Evolutionary conservation across 2,329 filamentous ascomycete genomes (phyloP).

Genomic region (Cladosporium velox): DNA sequence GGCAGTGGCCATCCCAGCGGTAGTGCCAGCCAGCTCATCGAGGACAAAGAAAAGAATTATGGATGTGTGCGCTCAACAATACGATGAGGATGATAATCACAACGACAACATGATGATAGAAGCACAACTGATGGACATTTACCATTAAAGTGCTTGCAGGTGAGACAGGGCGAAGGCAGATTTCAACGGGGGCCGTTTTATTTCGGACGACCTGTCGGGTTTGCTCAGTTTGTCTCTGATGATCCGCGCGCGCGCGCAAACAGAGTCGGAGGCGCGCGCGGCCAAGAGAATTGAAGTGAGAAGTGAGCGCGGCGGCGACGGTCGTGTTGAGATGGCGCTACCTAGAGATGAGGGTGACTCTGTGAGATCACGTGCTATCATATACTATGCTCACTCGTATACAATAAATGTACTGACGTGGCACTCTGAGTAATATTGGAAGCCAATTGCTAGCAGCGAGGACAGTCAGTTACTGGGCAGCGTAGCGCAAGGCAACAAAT

Average conservation of each 20-base stretch:
- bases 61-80: neutral
- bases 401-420: neutral
- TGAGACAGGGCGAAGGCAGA: constrained; percentile 5
- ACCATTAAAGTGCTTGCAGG: constrained; percentile 6
- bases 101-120: neutral
- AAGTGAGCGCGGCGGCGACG: neutral
- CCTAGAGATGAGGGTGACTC: neutral
- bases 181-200: constrained; percentile 2
- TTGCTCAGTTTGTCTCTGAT: constrained; percentile 11
- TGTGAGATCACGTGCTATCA: neutral
- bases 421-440: neutral
- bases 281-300: constrained; percentile 1
- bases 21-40: neutral
- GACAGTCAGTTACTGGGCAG: neutral
- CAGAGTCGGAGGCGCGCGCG: neutral
- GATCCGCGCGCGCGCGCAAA: constrained; percentile 10
- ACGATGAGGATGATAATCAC: neutral
- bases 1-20: neutral
- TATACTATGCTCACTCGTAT: neutral
- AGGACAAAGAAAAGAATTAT: neutral
- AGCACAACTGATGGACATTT: neutral
- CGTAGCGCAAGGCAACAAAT: neutral
- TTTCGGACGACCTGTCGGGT: constrained; percentile 12
- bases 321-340: neutral
- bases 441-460: constrained; percentile 1